Evolutionary conservation across 192 early-diverging fungal genomes (phyloP).

Genomic region (Physocladia obscura): DNA sequence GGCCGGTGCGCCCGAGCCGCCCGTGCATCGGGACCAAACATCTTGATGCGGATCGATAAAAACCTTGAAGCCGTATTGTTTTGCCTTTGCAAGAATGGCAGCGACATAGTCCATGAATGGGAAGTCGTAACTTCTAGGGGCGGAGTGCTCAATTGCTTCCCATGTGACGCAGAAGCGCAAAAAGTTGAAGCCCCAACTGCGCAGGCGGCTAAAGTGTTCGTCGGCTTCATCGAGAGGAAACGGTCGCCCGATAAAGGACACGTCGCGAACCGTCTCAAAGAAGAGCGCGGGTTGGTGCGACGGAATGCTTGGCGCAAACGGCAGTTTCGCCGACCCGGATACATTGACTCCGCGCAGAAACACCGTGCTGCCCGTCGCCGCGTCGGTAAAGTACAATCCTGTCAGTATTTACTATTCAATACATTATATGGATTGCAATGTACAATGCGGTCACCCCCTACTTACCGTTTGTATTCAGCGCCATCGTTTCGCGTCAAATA

Average conservation of each 20-base stretch:
- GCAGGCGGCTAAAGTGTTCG: slow-evolving; percentile 69
- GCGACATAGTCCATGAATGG: slow-evolving; percentile 73
- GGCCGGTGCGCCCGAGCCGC: slow-evolving; percentile 44
- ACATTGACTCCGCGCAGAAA: slow-evolving; percentile 75
- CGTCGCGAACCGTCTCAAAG: slow-evolving; percentile 63
- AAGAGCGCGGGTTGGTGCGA: slow-evolving; percentile 53
- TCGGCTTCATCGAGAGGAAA: slow-evolving; percentile 74
- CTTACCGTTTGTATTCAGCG: no score
- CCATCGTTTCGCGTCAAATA: no score
- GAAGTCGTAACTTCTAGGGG: slow-evolving; percentile 65
- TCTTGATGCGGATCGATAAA: slow-evolving; percentile 86
- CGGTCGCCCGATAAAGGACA: slow-evolving; percentile 73
- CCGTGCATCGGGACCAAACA: slow-evolving; percentile 50
- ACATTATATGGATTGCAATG: no score
- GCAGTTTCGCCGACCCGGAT: slow-evolving; percentile 69
- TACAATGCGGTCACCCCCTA: no score
- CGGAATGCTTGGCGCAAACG: slow-evolving; percentile 39
- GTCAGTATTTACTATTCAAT: no score
- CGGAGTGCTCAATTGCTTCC: slow-evolving; percentile 50
- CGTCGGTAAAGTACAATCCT: no score
- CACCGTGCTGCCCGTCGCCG: slow-evolving; percentile 50
- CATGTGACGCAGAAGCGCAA: slow-evolving; percentile 74
- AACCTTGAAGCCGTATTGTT: slow-evolving; percentile 69
- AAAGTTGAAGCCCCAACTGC: slow-evolving; percentile 75
- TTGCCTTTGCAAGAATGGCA: slow-evolving; percentile 64